These are phyloP conservation scores for Jatropha curcas DNA, from an alignment of 345 rosid genomes.

Conservation along the genomic window DNA sequence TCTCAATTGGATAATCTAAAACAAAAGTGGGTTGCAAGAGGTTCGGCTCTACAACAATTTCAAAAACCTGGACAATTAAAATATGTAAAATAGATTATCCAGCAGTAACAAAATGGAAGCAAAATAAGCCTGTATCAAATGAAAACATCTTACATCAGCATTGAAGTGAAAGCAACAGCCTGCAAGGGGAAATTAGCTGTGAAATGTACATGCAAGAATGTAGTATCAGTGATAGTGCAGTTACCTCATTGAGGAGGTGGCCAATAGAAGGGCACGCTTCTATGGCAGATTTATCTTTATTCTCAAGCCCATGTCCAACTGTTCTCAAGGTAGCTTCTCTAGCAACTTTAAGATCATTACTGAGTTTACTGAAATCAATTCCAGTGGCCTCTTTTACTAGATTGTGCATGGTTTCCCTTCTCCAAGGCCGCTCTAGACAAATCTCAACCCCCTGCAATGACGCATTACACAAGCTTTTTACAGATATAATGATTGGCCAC, in stretches of 20 bases:
- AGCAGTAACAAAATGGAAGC: background rate
- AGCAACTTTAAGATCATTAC: conserved; percentile 58
- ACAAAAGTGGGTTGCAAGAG: conserved; percentile 95
- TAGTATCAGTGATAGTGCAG: background rate
- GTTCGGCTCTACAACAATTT: conserved; percentile 82
- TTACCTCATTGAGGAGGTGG: conserved; percentile 87
- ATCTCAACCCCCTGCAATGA: conserved; percentile 71
- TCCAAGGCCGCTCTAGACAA: conserved; percentile 84
- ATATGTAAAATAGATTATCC: background rate
- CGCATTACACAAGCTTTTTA: conserved; percentile 21
- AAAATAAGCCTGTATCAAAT: background rate
- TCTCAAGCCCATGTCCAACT: conserved; percentile 56
- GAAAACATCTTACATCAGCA: background rate
- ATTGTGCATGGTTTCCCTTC: conserved; percentile 95
- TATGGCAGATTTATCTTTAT: conserved; percentile 68
- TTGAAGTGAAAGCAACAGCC: background rate
- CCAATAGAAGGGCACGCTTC: conserved; percentile 75
- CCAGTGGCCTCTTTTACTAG: conserved; percentile 81
- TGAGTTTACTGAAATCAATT: conserved; percentile 58
- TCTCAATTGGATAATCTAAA: conserved; percentile 89
- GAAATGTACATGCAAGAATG: conserved; percentile 1
- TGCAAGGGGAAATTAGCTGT: conserved; percentile 5
- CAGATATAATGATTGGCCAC: too few species aligned
- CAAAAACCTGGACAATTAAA: conserved; percentile 65
- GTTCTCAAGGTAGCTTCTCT: conserved; percentile 58